phyloP scores from a whole-genome alignment of 2,329 filamentous ascomycete genomes.

The Beauveria sp. region DNA sequence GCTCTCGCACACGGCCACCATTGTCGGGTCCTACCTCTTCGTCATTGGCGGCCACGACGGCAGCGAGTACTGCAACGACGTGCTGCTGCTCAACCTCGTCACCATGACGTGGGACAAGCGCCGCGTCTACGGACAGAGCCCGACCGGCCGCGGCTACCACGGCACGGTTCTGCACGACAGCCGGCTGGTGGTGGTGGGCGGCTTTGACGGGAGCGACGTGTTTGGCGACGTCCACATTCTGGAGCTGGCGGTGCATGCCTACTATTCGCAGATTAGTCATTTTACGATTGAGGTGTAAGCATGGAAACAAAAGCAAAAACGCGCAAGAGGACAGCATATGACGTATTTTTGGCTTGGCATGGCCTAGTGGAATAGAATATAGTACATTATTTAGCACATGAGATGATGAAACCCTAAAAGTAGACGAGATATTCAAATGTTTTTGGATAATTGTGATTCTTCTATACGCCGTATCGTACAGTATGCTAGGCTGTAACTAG shows the following conservation, averaged over 20 bases:
- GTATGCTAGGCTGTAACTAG: not conserved
- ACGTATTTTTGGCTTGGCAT: not conserved
- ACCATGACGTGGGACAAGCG: slow-evolving; percentile 68
- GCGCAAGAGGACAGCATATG: not conserved
- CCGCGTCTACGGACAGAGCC: slow-evolving; percentile 55
- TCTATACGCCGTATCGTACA: not conserved
- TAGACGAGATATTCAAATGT: not conserved
- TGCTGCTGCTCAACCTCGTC: slow-evolving; percentile 60
- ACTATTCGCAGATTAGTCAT: slow-evolving; percentile 67
- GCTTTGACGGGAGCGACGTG: slow-evolving; percentile 60
- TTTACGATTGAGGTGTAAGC: slow-evolving; percentile 58
- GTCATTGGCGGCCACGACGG: slow-evolving; percentile 65
- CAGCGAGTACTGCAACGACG: slow-evolving; percentile 61
- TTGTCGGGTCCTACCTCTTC: slow-evolving; percentile 63
- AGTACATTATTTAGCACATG: not conserved
- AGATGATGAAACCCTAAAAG: not conserved
- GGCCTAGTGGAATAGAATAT: not conserved
- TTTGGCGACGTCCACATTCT: slow-evolving; percentile 61
- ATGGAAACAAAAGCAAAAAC: not conserved
- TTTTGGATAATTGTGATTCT: not conserved
- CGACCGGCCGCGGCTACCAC: slow-evolving; percentile 59
- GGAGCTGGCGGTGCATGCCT: slow-evolving; percentile 62
- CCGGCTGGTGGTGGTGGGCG: slow-evolving; percentile 55
- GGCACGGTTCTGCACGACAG: slow-evolving; percentile 59
- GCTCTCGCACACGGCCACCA: slow-evolving; percentile 60